These are phyloP conservation scores for Garcia nutans DNA, from an alignment of 345 rosid species.

Conservation along the genomic window DNA sequence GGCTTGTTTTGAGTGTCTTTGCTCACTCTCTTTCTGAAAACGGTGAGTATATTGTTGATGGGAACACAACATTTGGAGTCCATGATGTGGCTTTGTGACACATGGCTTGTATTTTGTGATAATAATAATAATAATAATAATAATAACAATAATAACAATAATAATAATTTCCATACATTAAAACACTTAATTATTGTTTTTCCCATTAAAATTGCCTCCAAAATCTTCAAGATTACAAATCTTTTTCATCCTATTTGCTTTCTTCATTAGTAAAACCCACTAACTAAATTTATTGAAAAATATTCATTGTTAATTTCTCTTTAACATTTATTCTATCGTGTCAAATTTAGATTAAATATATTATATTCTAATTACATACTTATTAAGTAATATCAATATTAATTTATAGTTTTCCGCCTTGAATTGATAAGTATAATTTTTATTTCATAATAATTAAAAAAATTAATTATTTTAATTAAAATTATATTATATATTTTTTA, in stretches of 20 bases:
- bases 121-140: neutral
- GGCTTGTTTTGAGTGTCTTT: slow-evolving; percentile 21
- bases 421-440: too few species aligned
- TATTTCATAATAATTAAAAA: too few species aligned
- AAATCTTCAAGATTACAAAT: slow-evolving; percentile 1
- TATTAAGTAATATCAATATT: too few species aligned
- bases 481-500: too few species aligned
- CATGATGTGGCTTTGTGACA: slow-evolving; percentile 16
- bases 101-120: slow-evolving; percentile 3
- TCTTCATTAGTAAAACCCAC: slow-evolving; percentile 7
- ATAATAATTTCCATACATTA: neutral
- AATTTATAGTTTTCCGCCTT: too few species aligned
- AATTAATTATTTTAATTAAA: too few species aligned
- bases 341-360: too few species aligned
- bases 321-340: too few species aligned
- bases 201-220: slow-evolving; percentile 4
- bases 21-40: neutral
- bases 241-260: slow-evolving; percentile 2
- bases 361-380: too few species aligned
- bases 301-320: too few species aligned
- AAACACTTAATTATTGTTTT: neutral
- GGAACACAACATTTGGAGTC: slow-evolving; percentile 2
- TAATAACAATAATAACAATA: neutral
- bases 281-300: neutral
- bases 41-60: slow-evolving; percentile 29